These are phyloP conservation scores for Aspergillus flavus DNA, from an alignment of 2,329 filamentous ascomycete genomes.

Conservation along the genomic window DNA sequence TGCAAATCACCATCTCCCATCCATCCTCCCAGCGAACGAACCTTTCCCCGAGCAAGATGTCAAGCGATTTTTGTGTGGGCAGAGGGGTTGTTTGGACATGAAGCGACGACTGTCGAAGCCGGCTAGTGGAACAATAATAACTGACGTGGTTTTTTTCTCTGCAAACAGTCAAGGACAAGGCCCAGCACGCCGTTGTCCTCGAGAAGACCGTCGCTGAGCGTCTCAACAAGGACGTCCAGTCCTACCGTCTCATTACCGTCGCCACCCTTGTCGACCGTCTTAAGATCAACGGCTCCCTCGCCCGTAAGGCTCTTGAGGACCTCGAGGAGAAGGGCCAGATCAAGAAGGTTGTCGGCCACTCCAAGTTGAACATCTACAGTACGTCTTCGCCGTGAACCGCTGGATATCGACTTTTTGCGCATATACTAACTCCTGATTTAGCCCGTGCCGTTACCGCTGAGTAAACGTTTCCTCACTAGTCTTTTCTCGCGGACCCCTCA, in stretches of 20 bases:
- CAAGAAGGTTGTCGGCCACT: constrained; percentile 96
- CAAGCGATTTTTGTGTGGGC: constrained; percentile 22
- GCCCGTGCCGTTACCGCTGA: constrained; percentile 49
- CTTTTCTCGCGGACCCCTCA: constrained; percentile 40
- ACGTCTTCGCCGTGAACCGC: constrained; percentile 45
- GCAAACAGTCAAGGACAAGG: constrained; percentile 98
- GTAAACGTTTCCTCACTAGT: constrained; percentile 40
- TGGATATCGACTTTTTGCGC: too few species aligned
- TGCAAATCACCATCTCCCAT: constrained; percentile 28
- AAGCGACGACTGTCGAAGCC: neutral
- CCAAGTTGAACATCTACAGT: constrained; percentile 99
- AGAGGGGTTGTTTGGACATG: constrained; percentile 14
- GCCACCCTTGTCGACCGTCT: constrained; percentile 98
- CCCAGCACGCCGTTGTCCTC: constrained; percentile 96
- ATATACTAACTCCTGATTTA: constrained; percentile 22
- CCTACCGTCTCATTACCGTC: constrained; percentile 98
- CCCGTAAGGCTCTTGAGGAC: constrained; percentile 83
- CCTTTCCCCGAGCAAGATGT: constrained; percentile 16
- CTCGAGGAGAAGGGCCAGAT: constrained; percentile 98
- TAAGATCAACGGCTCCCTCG: constrained; percentile 99
- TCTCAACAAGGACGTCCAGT: constrained; percentile 99
- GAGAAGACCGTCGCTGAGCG: constrained; percentile 97
- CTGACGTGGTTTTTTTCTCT: constrained; percentile 22
- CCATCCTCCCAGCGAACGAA: constrained; percentile 10
- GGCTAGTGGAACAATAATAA: neutral